Base-by-base conservation (phyloP, 2,329 filamentous ascomycete genomes). In the Hymenoscyphus fraxineus region DNA sequence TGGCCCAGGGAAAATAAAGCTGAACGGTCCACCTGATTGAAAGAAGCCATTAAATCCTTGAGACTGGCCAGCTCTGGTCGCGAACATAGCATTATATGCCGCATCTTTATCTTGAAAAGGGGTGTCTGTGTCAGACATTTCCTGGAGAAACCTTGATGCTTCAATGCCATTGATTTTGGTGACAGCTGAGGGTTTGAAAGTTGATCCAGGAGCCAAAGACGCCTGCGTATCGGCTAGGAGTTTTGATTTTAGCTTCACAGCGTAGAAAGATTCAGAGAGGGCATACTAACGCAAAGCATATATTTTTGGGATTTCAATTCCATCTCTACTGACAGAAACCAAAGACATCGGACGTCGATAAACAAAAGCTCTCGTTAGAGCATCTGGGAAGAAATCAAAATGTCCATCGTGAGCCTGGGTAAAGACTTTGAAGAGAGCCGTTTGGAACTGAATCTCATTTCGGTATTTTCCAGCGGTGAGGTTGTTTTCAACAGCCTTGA, bases 381-480 rank as follows among this genome's bases (percentile, higher is more conserved):
- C 35, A 66, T 54, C 65, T 55, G 40, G 41, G 40, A 5, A 60
- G 69, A 81, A 86, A 2, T 77, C 76, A 59, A 88, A 85, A 70
- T 90, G 88, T 0, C 85, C 85, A 71, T 90, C 87, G 68, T 89
- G 85, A 1, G 84, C 82, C 1, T 78, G 77, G 35, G 79, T 78
- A 39, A 87, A 77, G 10, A 83, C 75, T 32, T 78, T 74, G 62
- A 82, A 81, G 1, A 90, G 77, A 15, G 82, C 82, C 4, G 76
- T 66, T 68, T 85, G 81, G 68, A 85, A 84, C 10, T 83, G 79
- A 70, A 81, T 84, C 68, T 86, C 82, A 70, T 77, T 81, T 2
- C 74, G 70, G 67, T 80, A 85, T 3, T 73, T 73, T 6, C 77
- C 77, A 3, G 72, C 71, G 9, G 68, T 67, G 10, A 78, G 77